Base-by-base conservation (phyloP, 805 yeast species). In the Schwanniomyces yamadae region DNA sequence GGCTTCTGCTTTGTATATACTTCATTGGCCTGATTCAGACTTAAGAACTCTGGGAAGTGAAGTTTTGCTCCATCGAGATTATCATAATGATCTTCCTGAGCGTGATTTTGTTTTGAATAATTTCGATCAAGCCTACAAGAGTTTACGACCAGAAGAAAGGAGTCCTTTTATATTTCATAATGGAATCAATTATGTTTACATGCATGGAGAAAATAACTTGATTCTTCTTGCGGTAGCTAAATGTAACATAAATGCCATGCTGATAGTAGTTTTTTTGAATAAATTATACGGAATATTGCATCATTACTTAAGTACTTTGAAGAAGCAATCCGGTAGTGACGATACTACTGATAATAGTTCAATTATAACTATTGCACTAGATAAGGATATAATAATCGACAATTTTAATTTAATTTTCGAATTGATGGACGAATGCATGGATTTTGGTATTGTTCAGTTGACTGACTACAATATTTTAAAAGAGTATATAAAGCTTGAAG, bases 351-450 rank as follows among this genome's bases (percentile, higher is more conserved):
- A n/a, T n/a, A n/a, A n/a, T n/a, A n/a, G n/a, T n/a, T n/a, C n/a
- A n/a, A n/a, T n/a, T n/a, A n/a, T n/a, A n/a, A 21, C 10, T 7
- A 63, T 69, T 18, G 60, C 61, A 14, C 57, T 84, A 26, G 77
- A 76, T 48, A 72, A 72, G 36, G 89, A 82, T 36, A 49, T 77
- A 12, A 74, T 87, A 2, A 62, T 75, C 15, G 95, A 88, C 57
- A 91, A 88, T 57, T 75, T 77, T 45, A 78, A 81, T 22, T 66
- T 88, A 32, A 75, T 88, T 6, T 83, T 82, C 58, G 96, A 89
- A 55, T 62, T 88, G n/a, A 59, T 88, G 28, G 96, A 88, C 54
- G 96, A 88, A 53, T 84, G 88, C 71, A 75, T 86, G 78, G 96
- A 89, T 57, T 84, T 76, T 58, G 96, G 96, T 6, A 62, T 84